Evolutionary conservation across 1,139 yeast species (phyloP).

Genomic region (Hansenula lynferdii): DNA sequence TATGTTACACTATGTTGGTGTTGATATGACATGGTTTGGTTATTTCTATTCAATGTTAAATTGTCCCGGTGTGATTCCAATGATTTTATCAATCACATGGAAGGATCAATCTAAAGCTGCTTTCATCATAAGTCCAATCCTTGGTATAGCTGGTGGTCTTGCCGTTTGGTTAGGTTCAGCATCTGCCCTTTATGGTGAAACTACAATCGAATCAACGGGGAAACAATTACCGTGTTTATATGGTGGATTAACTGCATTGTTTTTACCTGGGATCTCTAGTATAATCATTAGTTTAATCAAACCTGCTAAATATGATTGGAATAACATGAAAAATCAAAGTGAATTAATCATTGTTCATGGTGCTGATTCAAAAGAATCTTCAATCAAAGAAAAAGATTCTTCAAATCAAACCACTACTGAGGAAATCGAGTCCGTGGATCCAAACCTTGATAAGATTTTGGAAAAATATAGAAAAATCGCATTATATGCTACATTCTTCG

Average conservation of each 20-base stretch:
- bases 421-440: conserved; percentile 1
- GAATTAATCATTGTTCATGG: conserved; percentile 7
- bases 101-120: conserved; percentile 34
- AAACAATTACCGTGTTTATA: conserved; percentile 31
- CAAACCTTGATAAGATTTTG: conserved; percentile 7
- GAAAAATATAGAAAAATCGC: conserved; percentile 27
- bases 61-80: conserved; percentile 33
- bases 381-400: conserved; percentile 6
- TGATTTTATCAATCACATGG: conserved; percentile 33
- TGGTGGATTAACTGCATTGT: conserved; percentile 30
- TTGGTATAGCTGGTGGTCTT: conserved; percentile 42
- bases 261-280: conserved; percentile 29
- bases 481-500: conserved; percentile 26
- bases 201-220: conserved; percentile 25
- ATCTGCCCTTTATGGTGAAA: conserved; percentile 16
- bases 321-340: conserved; percentile 23
- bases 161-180: conserved; percentile 38
- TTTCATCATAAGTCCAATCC: conserved; percentile 42
- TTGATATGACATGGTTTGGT: conserved; percentile 41
- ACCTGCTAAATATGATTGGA: conserved; percentile 30
- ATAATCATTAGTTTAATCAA: conserved; percentile 25
- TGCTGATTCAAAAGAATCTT: neutral
- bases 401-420: conserved; percentile 4
- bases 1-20: conserved; percentile 47
- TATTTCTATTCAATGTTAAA: conserved; percentile 32